Evolutionary conservation across 305 asterid species (phyloP).

Genomic region (Coffea humblotiana): DNA sequence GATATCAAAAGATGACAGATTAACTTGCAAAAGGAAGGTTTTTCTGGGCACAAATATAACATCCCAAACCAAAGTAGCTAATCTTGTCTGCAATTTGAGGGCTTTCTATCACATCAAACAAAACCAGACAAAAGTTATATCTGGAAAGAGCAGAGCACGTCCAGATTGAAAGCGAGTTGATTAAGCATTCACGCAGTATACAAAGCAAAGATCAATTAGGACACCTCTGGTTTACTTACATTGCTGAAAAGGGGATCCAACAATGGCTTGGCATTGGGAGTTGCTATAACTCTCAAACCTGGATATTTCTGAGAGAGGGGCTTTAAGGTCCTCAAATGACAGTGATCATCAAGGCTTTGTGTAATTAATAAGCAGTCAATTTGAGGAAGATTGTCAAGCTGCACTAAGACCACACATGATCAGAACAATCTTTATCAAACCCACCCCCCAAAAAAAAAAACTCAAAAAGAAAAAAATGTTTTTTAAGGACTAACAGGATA

Average conservation of each 20-base stretch:
- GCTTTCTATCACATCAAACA: not conserved
- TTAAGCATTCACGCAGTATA: not conserved
- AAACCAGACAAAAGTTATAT: not conserved
- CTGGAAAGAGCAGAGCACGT: not conserved
- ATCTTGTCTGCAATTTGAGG: not conserved
- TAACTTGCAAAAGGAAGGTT: not conserved
- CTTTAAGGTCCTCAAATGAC: conserved; percentile 78
- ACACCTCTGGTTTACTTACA: conserved; percentile 40
- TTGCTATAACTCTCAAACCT: conserved; percentile 64
- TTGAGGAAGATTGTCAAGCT: conserved; percentile 86
- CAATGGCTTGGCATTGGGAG: conserved; percentile 76
- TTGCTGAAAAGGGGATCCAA: conserved; percentile 80
- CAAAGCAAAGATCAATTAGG: not conserved
- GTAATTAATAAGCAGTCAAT: conserved; percentile 72
- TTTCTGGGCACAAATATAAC: not conserved
- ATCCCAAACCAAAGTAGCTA: too few relatives aligned
- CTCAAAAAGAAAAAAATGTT: too few relatives aligned
- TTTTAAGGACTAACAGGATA: too few relatives aligned
- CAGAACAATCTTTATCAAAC: not conserved
- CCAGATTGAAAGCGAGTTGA: not conserved
- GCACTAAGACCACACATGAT: conserved; percentile 31
- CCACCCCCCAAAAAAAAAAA: not conserved
- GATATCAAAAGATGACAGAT: not conserved
- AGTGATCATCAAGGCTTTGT: conserved; percentile 94
- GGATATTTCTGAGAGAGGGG: conserved; percentile 75